Base-by-base conservation (phyloP, 345 rosid genomes). In the Mercurialis annua region DNA sequence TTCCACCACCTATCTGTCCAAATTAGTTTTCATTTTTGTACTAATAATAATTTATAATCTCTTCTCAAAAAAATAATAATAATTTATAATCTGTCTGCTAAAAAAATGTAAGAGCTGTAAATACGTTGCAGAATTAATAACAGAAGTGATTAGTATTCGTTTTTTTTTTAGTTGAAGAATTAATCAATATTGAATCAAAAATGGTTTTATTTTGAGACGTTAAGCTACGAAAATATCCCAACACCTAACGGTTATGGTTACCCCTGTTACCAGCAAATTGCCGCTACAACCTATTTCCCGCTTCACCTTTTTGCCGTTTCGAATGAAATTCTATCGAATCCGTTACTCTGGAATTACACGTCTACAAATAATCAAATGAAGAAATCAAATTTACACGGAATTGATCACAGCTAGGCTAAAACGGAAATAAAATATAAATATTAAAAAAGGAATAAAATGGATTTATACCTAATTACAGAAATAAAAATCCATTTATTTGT, bases 401-500 rank as follows among this genome's bases (percentile, higher is more conserved):
- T 21, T 44, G 44, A 30, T 18, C 29, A 20, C 20, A 63, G n/a
- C 31, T 14, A 3, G 33, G 50, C n/a, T n/a, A n/a, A n/a, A 17
- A 54, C 49, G 47, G 6, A 55, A 58, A 16, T 14, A 9, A 51
- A 38, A 6, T 5, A 51, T 17, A 30, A 57, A 33, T 9, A 34
- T 4, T 4, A 34, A 34, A 4, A 4, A 26, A 51, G 10, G 14
- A 21, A 21, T 1, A 21, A 51, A 26, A 51, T 21, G 30, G 30
- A 51, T 51, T 7, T 2, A 16, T 71, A 30, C 70, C 67, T 50
- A 56, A 65, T 23, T 57, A 31, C 67, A 63, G 54, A 40, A 29
- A 16, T 66, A 50, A 59, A 46, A 58, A 10, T 27, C 55, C 55
- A 54, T 21, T n/a, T 29, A 23, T 65, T 62, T 40, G 71, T 64